Conservation (phyloP, 2,329 filamentous ascomycete genomes). For the Ploettnerulaceae sp. region DNA sequence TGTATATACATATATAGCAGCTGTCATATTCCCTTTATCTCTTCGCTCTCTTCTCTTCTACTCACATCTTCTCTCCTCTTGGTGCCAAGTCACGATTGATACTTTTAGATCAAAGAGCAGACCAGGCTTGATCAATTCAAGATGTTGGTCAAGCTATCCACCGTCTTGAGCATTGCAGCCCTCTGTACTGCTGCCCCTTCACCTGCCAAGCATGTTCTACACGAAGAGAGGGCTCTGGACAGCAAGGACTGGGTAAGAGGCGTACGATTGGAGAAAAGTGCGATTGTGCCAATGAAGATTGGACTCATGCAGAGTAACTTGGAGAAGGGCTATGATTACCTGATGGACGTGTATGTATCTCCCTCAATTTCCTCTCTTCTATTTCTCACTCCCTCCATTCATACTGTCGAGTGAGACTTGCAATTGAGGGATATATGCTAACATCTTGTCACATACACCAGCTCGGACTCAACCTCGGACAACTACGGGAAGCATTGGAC, state of each 20-base stretch:
- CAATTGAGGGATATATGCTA: background rate
- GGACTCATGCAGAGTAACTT: slow-evolving; percentile 42
- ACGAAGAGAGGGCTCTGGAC: slow-evolving; percentile 19
- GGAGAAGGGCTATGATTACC: slow-evolving; percentile 38
- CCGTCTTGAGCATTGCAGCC: slow-evolving; percentile 23
- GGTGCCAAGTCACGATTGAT: too few relatives aligned
- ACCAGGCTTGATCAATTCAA: slow-evolving; percentile 6
- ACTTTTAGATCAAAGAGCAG: too few relatives aligned
- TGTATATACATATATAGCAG: too few relatives aligned
- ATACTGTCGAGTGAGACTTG: background rate
- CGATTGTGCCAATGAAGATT: slow-evolving; percentile 40
- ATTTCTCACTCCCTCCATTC: background rate
- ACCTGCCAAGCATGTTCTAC: slow-evolving; percentile 22
- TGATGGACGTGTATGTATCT: slow-evolving; percentile 37
- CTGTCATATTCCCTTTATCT: too few relatives aligned
- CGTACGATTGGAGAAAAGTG: slow-evolving; percentile 16
- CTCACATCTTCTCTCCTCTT: too few relatives aligned
- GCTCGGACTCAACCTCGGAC: slow-evolving; percentile 39
- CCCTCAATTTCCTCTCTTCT: background rate
- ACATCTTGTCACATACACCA: slow-evolving; percentile 8
- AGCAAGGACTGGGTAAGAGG: slow-evolving; percentile 20
- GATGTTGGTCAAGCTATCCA: slow-evolving; percentile 19
- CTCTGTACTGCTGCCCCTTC: slow-evolving; percentile 22
- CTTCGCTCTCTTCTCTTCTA: too few relatives aligned
- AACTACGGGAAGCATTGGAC: slow-evolving; percentile 45